Base-by-base conservation (phyloP, 2,329 filamentous ascomycete genomes). In the Penicillium thymicola region DNA sequence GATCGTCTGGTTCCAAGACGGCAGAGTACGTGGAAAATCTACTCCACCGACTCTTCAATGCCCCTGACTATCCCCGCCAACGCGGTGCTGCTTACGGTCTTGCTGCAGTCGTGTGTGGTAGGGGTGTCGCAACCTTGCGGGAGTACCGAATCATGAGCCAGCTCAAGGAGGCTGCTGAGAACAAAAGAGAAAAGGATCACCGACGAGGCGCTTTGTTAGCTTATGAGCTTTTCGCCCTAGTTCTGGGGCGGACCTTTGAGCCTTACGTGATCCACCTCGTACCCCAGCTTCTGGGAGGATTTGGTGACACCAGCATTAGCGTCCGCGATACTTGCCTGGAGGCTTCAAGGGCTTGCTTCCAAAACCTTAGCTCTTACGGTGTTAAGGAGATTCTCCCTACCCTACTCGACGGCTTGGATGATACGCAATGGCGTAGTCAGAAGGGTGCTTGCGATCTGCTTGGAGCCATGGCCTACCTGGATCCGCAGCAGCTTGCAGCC, bases 381-480 rank as follows among this genome's bases (percentile, higher is more conserved):
- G 95, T 99, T 57, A 96, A 96, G 77, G 84, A 94, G 70, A 92
- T 99, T 61, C 80, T 99, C 62, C 94, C 94, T 4, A 96, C 90
- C 13, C 83, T 99, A 8, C 83, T 99, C 2, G 87, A 94, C 62
- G 94, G 95, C 56, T 84, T 99, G 10, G 92, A 97, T 62, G 94
- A 99, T 62, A 86, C 90, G 51, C 93, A 97, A 73, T 99, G 94
- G 94, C 89, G 94, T 69, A 97, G 92, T 78, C 97, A 99, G 77
- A 96, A 96, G 78, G 94, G 95, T 65, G 94, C 94, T 52, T 99
- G 94, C 70, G 94, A 99, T 71, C 87, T 96, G 27, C 83, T 99
- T 14, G 94, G 94, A 72, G 94, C 94, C 60, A 99, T 99, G 94
- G 95, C 94, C 5, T 99, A 99, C 72, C 84, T 99, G 32, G 94